Evolutionary conservation across 2,329 filamentous ascomycete genomes (phyloP), one percentile per base, ranked within the genome.

Genomic region (Diplodia seriata): DNA sequence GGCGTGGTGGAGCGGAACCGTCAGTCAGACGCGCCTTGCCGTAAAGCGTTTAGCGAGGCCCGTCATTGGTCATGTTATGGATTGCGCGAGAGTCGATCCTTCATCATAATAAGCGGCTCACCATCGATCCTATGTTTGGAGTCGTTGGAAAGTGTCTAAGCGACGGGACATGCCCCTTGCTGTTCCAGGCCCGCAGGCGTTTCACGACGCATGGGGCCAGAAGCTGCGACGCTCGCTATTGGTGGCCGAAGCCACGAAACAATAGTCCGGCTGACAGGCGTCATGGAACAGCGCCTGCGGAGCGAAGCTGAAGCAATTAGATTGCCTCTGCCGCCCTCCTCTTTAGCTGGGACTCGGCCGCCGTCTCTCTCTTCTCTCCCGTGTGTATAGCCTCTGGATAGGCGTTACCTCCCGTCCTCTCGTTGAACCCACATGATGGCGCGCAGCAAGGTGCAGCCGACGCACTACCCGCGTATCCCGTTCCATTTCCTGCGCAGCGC

Each of bases 401-500:
- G 59, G 59, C 40, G 56, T 50, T 7, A 38, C 40, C 18, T 43
- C 18, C 23, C 57, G 59, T 63, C 59, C 43, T 7, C 23, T 51
- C 43, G 43, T 63, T 51, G 1, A 50, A 12, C 2, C 38, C 8
- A 63, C 47, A n/a, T 14, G 7, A 49, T 49, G 51, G 64, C 64
- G 53, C 49, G 55, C 55, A 68, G 55, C 47, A 68, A 53, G 12
- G 66, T 68, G 55, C 66, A 76, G 63, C 81, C 81, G 3, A 81
- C 81, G 53, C 74, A 77, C 29, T 84, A 84, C 70, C 81, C 81
- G 31, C 71, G 72, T 62, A 64, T 83, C 4, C 74, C 77, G 3
- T 83, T 84, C 74, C 82, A 84, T 70, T 71, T 71, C 50, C 72
- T 81, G 5, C 79, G 82, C 54, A 75, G 70, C 67, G 74, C 73